A percentile compares a stretch with the other conserved stretches of the same genome.
Evolutionary conservation across 192 early-diverging fungal genomes (phyloP).

Genomic region (Cladochytrium replicatum): DNA sequence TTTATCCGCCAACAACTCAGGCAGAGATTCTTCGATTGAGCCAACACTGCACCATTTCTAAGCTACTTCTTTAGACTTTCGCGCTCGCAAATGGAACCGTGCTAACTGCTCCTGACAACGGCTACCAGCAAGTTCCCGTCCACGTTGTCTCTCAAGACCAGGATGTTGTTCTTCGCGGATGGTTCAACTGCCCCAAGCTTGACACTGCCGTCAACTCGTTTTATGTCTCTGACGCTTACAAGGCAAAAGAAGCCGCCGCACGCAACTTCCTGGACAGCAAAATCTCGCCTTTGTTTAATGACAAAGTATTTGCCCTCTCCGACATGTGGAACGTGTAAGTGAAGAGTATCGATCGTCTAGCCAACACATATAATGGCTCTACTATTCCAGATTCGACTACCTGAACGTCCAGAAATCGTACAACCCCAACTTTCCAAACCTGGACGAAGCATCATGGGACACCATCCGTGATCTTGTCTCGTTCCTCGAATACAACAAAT

Average conservation of each 20-base stretch:
- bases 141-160: constrained; percentile 10
- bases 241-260: neutral
- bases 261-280: neutral
- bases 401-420: constrained; percentile 18
- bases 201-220: neutral
- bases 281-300: neutral
- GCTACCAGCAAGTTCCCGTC: constrained; percentile 6
- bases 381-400: constrained; percentile 8
- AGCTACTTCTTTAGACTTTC: constrained; percentile 2
- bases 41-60: neutral
- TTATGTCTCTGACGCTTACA: neutral
- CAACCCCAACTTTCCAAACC: constrained; percentile 8
- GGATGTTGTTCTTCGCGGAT: constrained; percentile 12
- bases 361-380: neutral
- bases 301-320: neutral
- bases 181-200: constrained; percentile 13
- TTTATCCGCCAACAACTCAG: no score
- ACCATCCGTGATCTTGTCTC: constrained; percentile 6
- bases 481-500: constrained; percentile 11
- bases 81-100: constrained; percentile 7
- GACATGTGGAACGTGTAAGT: constrained; percentile 16
- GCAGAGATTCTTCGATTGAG: no score
- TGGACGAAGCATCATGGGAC: constrained; percentile 5
- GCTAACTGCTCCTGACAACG: neutral
- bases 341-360: neutral